phyloP scores from a whole-genome alignment of 257 asterid genomes.

The Ehretia macrophylla region DNA sequence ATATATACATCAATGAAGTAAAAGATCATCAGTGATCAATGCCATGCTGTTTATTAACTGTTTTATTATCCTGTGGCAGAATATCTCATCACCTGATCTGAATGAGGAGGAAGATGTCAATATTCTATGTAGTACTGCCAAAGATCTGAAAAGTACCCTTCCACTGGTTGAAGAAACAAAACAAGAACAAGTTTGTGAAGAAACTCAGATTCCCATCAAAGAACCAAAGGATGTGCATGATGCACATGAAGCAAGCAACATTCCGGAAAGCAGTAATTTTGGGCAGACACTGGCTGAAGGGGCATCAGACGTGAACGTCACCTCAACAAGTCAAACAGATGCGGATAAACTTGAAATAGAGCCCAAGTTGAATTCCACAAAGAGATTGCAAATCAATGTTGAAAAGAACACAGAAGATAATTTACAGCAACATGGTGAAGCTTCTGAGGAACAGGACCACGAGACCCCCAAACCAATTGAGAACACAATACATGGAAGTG shows the following conservation, averaged over 20 bases:
- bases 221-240: slow-evolving; percentile 1
- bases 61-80: slow-evolving; percentile 23
- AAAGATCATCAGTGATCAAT: neutral
- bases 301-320: slow-evolving; percentile 2
- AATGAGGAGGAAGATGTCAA: slow-evolving; percentile 14
- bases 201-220: slow-evolving; percentile 2
- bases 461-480: slow-evolving; percentile 6
- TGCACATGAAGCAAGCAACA: neutral
- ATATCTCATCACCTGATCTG: slow-evolving; percentile 12
- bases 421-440: neutral
- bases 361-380: neutral
- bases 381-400: neutral
- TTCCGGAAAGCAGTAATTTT: neutral
- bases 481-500: slow-evolving; percentile 17
- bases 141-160: slow-evolving; percentile 1
- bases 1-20: neutral
- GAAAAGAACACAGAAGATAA: neutral
- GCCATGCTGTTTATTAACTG: neutral
- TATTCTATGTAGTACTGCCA: slow-evolving; percentile 1
- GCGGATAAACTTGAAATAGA: neutral
- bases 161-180: slow-evolving; percentile 9
- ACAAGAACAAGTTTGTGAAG: slow-evolving; percentile 9
- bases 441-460: neutral
- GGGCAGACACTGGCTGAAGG: neutral
- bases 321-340: slow-evolving; percentile 1